A percentile compares a stretch with the other conserved stretches of the same genome.
These are phyloP conservation scores for Penicillium polonicum DNA, from an alignment of 2,329 filamentous ascomycete genomes.

Conservation along the genomic window DNA sequence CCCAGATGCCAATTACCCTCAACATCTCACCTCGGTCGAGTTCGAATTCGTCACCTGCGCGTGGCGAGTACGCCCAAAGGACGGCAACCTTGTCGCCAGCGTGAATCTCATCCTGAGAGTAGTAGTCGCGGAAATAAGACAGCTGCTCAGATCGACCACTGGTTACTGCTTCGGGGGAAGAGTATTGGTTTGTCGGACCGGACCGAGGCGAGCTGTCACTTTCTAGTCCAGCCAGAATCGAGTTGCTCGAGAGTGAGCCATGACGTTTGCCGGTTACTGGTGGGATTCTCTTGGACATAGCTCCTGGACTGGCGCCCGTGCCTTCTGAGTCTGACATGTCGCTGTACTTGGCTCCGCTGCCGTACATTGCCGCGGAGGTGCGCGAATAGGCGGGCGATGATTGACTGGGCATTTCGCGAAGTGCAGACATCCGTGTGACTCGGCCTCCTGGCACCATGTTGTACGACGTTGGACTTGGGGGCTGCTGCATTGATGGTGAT, in stretches of 20 bases:
- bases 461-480: constrained; percentile 53
- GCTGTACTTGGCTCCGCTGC: constrained; percentile 52
- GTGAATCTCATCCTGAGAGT: constrained; percentile 93
- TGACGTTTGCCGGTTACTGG: constrained; percentile 62
- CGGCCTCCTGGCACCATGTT: constrained; percentile 81
- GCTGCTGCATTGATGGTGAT: constrained; percentile 46
- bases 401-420: constrained; percentile 71
- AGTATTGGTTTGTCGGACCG: constrained; percentile 68
- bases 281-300: constrained; percentile 54
- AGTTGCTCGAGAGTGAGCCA: constrained; percentile 86
- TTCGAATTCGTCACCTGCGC: constrained; percentile 88
- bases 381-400: constrained; percentile 59
- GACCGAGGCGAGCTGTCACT: constrained; percentile 72
- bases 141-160: constrained; percentile 95
- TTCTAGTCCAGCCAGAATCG: constrained; percentile 62
- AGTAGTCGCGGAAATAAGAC: constrained; percentile 97
- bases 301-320: constrained; percentile 69
- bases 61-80: constrained; percentile 94
- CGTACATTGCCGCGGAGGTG: constrained; percentile 50
- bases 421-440: constrained; percentile 91
- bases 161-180: constrained; percentile 76
- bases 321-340: constrained; percentile 62
- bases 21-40: constrained; percentile 96
- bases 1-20: constrained; percentile 97
- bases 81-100: constrained; percentile 86